A percentile compares a stretch with the other conserved stretches of the same genome.
Evolutionary conservation across 2,329 filamentous ascomycete genomes (phyloP).

Genomic region (Septoria linicola): DNA sequence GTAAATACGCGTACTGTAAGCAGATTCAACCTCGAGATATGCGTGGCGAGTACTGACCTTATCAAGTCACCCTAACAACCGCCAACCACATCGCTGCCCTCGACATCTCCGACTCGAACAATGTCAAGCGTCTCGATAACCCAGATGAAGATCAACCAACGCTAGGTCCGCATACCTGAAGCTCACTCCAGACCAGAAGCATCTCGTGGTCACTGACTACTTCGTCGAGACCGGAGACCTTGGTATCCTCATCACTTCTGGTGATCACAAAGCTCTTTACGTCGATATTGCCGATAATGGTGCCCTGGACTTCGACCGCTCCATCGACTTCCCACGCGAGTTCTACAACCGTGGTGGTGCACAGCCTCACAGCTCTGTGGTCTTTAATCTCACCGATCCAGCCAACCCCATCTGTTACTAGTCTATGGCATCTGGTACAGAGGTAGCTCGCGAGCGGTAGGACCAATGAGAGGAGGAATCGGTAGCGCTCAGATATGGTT

Average conservation of each 20-base stretch:
- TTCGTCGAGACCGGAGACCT: constrained; percentile 64
- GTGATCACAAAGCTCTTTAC: constrained; percentile 62
- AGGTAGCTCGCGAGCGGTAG: too few species aligned
- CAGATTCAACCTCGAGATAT: not conserved
- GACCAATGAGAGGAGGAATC: too few species aligned
- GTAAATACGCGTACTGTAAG: not conserved
- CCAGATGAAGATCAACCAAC: constrained; percentile 59
- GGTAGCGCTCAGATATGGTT: too few species aligned
- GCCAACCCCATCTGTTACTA: not conserved
- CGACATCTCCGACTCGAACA: constrained; percentile 61
- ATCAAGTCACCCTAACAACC: constrained; percentile 59
- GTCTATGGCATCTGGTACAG: too few species aligned
- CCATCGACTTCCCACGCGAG: constrained; percentile 56
- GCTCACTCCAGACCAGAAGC: constrained; percentile 63
- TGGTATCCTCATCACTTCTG: constrained; percentile 60
- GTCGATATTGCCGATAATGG: constrained; percentile 59
- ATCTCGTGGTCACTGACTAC: constrained; percentile 64
- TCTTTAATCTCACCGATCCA: not conserved
- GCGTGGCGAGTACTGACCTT: too few species aligned
- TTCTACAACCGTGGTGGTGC: constrained; percentile 58
- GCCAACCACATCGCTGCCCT: constrained; percentile 63
- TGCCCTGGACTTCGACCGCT: constrained; percentile 58
- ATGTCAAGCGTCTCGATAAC: constrained; percentile 61
- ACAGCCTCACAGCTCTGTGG: constrained; percentile 48
- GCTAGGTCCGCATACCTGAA: constrained; percentile 65